These are phyloP conservation scores for Plasmodium gaboni DNA, from an alignment of 169 alveolate genomes.

Conservation along the genomic window DNA sequence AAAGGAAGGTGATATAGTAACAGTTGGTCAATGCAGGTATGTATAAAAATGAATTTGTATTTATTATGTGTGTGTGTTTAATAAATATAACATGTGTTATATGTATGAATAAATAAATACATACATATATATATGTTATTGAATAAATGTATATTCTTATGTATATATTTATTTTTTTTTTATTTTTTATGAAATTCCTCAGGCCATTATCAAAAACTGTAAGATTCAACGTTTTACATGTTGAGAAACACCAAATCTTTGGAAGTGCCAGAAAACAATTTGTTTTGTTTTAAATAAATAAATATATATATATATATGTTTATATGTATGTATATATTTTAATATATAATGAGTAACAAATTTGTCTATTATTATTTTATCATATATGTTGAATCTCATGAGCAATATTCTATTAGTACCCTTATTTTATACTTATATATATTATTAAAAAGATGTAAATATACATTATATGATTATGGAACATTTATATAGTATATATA, in stretches of 20 bases:
- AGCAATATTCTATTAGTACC: no score
- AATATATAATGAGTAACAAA: no score
- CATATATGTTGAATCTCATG: no score
- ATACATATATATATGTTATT: not conserved
- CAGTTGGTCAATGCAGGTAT: conserved; percentile 99
- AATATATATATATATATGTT: not conserved
- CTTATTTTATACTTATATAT: no score
- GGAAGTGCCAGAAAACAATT: conserved; percentile 99
- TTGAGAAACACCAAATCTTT: conserved; percentile 97
- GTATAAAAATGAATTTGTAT: not conserved
- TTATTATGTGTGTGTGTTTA: no score
- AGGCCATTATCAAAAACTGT: conserved; percentile 99
- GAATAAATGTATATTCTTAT: not conserved
- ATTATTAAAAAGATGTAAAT: no score
- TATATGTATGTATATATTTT: no score
- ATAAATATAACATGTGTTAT: no score
- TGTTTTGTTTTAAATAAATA: conserved; percentile 92
- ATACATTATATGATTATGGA: no score
- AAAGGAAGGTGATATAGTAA: conserved; percentile 98
- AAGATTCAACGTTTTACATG: conserved; percentile 98
- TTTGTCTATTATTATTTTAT: no score
- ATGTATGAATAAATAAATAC: not conserved
- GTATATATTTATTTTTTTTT: conserved; percentile 28
- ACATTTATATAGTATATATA: no score
- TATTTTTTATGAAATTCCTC: conserved; percentile 57